phyloP scores from a whole-genome alignment of 2,329 filamentous ascomycete species.

The Sarocladium brachiariae region DNA sequence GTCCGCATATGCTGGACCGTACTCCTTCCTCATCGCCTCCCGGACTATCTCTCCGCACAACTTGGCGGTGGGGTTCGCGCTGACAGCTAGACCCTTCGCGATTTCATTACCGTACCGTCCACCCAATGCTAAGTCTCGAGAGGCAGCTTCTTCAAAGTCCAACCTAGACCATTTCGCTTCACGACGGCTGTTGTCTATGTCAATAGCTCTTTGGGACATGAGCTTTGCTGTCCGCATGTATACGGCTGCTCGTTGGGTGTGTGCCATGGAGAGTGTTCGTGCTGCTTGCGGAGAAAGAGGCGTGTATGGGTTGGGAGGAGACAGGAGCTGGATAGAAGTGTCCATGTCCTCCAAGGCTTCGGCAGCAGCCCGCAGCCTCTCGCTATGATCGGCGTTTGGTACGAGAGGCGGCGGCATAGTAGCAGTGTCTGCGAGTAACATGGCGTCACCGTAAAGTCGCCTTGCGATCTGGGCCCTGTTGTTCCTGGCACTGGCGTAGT shows the following conservation, averaged over 20 bases:
- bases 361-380: constrained; percentile 32
- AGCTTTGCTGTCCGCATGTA: constrained; percentile 54
- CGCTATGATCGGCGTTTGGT: constrained; percentile 26
- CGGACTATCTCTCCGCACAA: constrained; percentile 63
- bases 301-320: constrained; percentile 41
- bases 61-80: constrained; percentile 62
- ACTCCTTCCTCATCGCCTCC: constrained; percentile 64
- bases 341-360: constrained; percentile 47
- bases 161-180: constrained; percentile 45
- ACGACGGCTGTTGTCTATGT: constrained; percentile 30
- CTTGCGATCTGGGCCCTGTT: constrained; percentile 65
- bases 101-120: constrained; percentile 60
- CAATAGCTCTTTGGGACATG: constrained; percentile 27
- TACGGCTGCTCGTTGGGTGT: constrained; percentile 64
- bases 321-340: constrained; percentile 50
- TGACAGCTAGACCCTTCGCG: constrained; percentile 56
- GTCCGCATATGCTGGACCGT: constrained; percentile 42
- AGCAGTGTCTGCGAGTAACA: constrained; percentile 38
- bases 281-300: constrained; percentile 58
- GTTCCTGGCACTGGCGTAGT: constrained; percentile 66
- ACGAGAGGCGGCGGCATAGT: constrained; percentile 35
- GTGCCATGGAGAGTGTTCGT: constrained; percentile 60
- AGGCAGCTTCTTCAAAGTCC: constrained; percentile 56
- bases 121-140: constrained; percentile 56
- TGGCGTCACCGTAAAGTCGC: constrained; percentile 54